Base-by-base conservation (phyloP, 306 rosid species). In the Rosa rugosa region DNA sequence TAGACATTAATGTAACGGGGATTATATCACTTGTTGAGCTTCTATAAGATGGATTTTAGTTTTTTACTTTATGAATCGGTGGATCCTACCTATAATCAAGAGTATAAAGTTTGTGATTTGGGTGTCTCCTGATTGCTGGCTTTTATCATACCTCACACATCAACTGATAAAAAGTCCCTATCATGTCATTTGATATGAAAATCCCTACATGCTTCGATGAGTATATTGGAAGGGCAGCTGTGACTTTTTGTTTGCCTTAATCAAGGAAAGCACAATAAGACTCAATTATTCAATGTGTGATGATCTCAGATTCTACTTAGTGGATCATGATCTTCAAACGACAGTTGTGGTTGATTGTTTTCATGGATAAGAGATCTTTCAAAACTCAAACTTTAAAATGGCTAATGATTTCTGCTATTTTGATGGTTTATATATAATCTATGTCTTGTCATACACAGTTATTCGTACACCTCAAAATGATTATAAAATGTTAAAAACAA, bases 251-350 rank as follows among this genome's bases (percentile, higher is more conserved):
- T 68, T 75, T 75, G 44, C 82, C 84, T 84, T 68, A 65, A 88
- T 81, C 72, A 80, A 85, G 71, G 84, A 87, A 82, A 70, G 87
- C 74, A 54, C 85, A 51, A 10, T 75, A 25, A 72, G 54, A 81
- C 42, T 67, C 27, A 69, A 81, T 65, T 31, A 80, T 67, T 76
- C 75, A 27, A 27, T 68, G 62, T 38, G 68, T 57, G 82, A 53
- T 69, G 76, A 68, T 76, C 72, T 85, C 85, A 84, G 87, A 85
- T 86, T 82, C 87, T 75, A 75, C 42, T 82, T 44, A 71, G 77
- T 57, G 23, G 72, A 73, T 72, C 34, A 62, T 38, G 79, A 82
- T 60, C 17, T n/a, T 51, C 11, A 51, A 50, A 27, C 46, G 42
- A 20, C 42, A 49, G 13, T 66, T 59, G 80, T 25, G 77, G 82